Evolutionary conservation across 257 asterid genomes (phyloP).

Genomic region (Handroanthus guayacan): DNA sequence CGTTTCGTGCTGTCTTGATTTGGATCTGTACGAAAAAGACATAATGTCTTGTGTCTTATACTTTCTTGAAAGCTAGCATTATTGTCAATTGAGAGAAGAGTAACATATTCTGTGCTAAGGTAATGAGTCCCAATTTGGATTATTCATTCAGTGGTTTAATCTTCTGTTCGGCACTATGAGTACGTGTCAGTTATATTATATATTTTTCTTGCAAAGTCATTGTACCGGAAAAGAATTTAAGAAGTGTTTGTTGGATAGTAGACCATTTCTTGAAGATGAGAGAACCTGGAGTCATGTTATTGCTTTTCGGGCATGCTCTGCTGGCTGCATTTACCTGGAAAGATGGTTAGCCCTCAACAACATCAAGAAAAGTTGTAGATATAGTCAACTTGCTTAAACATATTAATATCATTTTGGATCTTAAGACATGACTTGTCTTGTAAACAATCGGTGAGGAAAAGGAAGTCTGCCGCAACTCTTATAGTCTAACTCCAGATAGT

Average conservation of each 20-base stretch:
- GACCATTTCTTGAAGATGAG: not conserved
- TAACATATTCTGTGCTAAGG: not conserved
- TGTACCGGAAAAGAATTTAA: not conserved
- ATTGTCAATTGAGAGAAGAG: not conserved
- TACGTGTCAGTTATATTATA: no score
- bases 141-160: not conserved
- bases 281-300: not conserved
- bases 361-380: not conserved
- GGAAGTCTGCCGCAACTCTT: not conserved
- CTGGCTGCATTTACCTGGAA: not conserved
- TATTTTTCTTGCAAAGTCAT: no score
- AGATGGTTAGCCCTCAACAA: not conserved
- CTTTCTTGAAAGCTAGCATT: not conserved
- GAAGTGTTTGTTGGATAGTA: not conserved
- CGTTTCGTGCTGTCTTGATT: not conserved
- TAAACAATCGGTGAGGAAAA: not conserved
- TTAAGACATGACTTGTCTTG: constrained; percentile 7
- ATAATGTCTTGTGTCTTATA: not conserved
- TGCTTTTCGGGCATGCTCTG: not conserved
- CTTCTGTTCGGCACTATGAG: no score
- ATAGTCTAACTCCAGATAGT: not conserved
- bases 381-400: not conserved
- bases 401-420: constrained; percentile 1
- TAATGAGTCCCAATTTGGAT: not conserved
- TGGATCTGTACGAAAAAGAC: constrained; percentile 27